These are phyloP conservation scores for Casuarina cunninghamiana DNA, from an alignment of 306 rosid genomes.

Conservation along the genomic window DNA sequence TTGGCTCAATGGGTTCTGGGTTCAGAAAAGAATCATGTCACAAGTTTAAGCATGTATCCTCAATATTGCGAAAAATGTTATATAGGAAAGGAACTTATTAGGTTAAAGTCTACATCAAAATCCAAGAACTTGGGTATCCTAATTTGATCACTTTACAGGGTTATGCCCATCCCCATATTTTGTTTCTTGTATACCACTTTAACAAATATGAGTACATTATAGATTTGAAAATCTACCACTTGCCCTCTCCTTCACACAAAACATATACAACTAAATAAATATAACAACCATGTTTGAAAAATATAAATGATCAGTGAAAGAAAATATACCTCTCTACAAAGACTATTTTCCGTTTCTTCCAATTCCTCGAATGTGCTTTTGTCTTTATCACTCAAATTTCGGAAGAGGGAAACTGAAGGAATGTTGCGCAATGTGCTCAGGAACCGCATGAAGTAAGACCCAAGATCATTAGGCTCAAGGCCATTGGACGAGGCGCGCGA, in stretches of 20 bases:
- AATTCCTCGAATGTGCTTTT: conserved; percentile 61
- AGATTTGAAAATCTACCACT: neutral
- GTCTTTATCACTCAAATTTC: conserved; percentile 66
- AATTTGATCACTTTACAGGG: neutral
- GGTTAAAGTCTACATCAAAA: neutral
- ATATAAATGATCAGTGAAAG: conserved; percentile 3
- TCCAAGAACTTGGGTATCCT: neutral
- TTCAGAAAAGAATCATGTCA: too few species aligned
- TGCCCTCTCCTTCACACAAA: neutral
- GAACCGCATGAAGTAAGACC: conserved; percentile 85
- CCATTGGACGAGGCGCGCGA: conserved; percentile 41
- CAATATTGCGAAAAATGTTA: neutral
- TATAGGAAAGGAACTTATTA: conserved; percentile 8
- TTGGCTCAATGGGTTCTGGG: neutral
- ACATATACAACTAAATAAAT: neutral
- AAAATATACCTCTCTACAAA: conserved; percentile 63
- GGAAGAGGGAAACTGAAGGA: conserved; percentile 87
- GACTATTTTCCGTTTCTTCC: conserved; percentile 62
- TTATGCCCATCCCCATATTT: neutral
- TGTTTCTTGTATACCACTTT: neutral
- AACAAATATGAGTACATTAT: neutral
- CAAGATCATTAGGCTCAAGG: conserved; percentile 72
- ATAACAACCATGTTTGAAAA: neutral
- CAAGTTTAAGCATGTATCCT: neutral
- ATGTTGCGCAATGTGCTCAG: conserved; percentile 73